Percentiles rank a stretch among this genome's conserved stretches.
phyloP scores from a whole-genome alignment of 108 stramenopile genomes.

The Cyclotella atomus region DNA sequence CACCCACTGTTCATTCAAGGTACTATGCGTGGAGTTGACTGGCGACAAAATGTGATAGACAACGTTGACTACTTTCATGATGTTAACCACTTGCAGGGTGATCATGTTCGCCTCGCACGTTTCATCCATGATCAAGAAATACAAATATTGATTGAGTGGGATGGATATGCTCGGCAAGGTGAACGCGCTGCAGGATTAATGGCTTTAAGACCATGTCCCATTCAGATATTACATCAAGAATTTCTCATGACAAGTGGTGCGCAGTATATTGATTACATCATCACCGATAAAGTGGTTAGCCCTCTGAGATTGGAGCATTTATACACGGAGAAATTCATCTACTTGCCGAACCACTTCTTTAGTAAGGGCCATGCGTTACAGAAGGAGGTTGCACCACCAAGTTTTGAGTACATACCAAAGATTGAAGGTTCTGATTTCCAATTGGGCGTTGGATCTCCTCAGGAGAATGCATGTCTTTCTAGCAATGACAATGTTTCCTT shows the following conservation, averaged over 20 bases:
- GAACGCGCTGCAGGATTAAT: constrained; percentile 83
- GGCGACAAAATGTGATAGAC: constrained; percentile 74
- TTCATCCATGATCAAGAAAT: constrained; percentile 76
- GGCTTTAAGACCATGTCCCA: constrained; percentile 79
- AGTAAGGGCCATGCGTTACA: constrained; percentile 86
- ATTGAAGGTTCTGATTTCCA: constrained; percentile 47
- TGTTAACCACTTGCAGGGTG: constrained; percentile 49
- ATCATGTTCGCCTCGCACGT: constrained; percentile 75
- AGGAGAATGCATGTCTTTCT: constrained; percentile 74
- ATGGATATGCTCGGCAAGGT: constrained; percentile 86
- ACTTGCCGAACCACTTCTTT: constrained; percentile 87
- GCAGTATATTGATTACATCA: constrained; percentile 79
- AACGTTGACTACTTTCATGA: constrained; percentile 85
- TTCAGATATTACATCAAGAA: constrained; percentile 87
- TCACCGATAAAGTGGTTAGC: constrained; percentile 71
- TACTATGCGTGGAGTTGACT: constrained; percentile 87
- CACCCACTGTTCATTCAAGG: constrained; percentile 67
- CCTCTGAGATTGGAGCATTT: constrained; percentile 58
- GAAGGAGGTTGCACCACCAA: constrained; percentile 63
- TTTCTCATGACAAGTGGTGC: constrained; percentile 85
- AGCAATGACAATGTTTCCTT: constrained; percentile 53
- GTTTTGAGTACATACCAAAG: constrained; percentile 59
- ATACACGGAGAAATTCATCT: constrained; percentile 84
- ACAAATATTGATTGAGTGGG: constrained; percentile 87
- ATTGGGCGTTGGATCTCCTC: constrained; percentile 74